Percentiles rank a stretch among this genome's conserved stretches.
Evolutionary conservation across 192 early-diverging fungal genomes (phyloP).

Genomic region (Gigaspora rosea): DNA sequence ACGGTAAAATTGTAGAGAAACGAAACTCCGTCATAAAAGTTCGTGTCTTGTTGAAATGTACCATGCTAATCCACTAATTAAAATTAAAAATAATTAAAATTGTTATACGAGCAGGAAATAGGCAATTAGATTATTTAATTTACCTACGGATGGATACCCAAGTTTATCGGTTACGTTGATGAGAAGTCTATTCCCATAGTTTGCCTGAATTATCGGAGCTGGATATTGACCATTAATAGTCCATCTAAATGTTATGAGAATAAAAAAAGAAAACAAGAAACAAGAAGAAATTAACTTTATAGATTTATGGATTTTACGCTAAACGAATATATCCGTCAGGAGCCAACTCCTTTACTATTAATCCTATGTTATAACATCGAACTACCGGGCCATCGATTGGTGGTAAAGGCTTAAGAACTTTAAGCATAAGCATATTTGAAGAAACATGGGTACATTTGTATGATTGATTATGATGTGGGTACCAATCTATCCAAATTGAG

Average conservation of each 20-base stretch:
- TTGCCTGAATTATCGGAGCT: slow-evolving; percentile 47
- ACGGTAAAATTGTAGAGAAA: slow-evolving; percentile 38
- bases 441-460: background rate
- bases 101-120: background rate
- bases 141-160: slow-evolving; percentile 38
- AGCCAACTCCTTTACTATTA: background rate
- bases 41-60: slow-evolving; percentile 53
- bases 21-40: slow-evolving; percentile 49
- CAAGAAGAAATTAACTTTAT: too few relatives aligned
- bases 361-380: background rate
- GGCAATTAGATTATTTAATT: background rate
- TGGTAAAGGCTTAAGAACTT: too few relatives aligned
- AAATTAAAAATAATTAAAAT: background rate
- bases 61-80: slow-evolving; percentile 50
- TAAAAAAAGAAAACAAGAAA: too few relatives aligned
- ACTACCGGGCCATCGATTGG: background rate
- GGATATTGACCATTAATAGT: slow-evolving; percentile 64
- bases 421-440: background rate
- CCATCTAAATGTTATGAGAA: slow-evolving; percentile 11
- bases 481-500: too few relatives aligned
- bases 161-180: slow-evolving; percentile 51
- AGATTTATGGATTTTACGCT: slow-evolving; percentile 32
- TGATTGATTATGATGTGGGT: too few relatives aligned
- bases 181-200: slow-evolving; percentile 48
- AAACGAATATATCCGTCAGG: slow-evolving; percentile 66